These are phyloP conservation scores for Vitis rupestris DNA, from an alignment of 164 flowering plant species.

Conservation along the genomic window DNA sequence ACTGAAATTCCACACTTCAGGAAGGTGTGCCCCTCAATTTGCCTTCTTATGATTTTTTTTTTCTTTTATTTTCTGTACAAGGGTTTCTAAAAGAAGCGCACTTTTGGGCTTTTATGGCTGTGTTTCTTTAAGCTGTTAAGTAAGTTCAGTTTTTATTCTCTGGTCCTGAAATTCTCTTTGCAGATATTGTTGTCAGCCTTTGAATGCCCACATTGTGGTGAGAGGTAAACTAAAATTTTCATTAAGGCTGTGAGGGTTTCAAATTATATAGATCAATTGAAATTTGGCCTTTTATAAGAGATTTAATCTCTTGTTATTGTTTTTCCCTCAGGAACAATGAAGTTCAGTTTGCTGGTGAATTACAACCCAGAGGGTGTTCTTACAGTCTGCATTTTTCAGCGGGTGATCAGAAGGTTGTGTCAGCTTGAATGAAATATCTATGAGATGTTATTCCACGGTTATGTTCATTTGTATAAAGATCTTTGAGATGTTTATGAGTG, in stretches of 20 bases:
- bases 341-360: conserved; percentile 94
- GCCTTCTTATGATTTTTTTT: not conserved
- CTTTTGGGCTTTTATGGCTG: too few species aligned
- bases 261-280: not conserved
- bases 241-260: not conserved
- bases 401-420: conserved; percentile 71
- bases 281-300: not conserved
- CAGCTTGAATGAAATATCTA: conserved; percentile 1
- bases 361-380: conserved; percentile 75
- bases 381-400: conserved; percentile 50
- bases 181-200: conserved; percentile 92
- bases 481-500: too few species aligned
- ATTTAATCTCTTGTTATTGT: not conserved
- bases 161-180: conserved; percentile 4
- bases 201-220: conserved; percentile 91
- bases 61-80: not conserved
- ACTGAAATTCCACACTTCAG: conserved; percentile 87
- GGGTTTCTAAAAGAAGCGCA: not conserved
- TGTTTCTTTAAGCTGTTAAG: too few species aligned
- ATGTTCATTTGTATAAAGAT: not conserved
- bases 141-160: not conserved
- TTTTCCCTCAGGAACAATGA: conserved; percentile 69
- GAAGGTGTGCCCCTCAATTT: conserved; percentile 46
- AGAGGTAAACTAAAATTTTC: conserved; percentile 49
- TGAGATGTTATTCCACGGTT: not conserved